Evolutionary conservation across 139 green algal species (phyloP).

Genomic region (Nannochloris sp.): DNA sequence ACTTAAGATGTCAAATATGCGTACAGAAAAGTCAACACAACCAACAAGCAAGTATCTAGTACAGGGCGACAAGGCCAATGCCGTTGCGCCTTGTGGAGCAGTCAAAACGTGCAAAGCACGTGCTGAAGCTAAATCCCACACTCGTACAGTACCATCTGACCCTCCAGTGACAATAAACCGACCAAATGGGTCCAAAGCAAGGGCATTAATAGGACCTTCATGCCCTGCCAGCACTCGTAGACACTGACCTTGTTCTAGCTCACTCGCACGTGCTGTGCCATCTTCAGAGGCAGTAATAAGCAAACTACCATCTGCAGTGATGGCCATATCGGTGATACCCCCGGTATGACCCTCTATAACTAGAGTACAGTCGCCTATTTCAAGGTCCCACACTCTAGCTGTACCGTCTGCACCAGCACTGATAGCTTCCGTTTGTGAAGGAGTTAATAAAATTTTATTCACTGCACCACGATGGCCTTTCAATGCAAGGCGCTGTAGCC

Average conservation of each 20-base stretch:
- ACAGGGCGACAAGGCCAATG: constrained; percentile 38
- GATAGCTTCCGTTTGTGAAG: constrained; percentile 63
- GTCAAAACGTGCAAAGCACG: constrained; percentile 7
- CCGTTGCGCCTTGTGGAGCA: constrained; percentile 11
- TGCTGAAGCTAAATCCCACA: constrained; percentile 53
- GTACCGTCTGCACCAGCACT: constrained; percentile 57
- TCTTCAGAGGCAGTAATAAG: constrained; percentile 38
- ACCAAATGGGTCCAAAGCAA: constrained; percentile 45
- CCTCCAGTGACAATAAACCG: constrained; percentile 54
- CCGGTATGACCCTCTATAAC: constrained; percentile 40
- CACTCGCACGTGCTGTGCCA: constrained; percentile 38
- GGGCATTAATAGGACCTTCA: constrained; percentile 29
- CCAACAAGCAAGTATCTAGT: constrained; percentile 31
- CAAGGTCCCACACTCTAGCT: constrained; percentile 72
- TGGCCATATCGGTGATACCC: constrained; percentile 26
- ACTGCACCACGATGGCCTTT: constrained; percentile 53
- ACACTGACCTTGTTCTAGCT: constrained; percentile 42
- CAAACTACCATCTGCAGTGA: constrained; percentile 32
- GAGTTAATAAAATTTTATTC: constrained; percentile 52
- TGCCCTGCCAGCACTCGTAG: constrained; percentile 30
- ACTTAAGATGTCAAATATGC: constrained; percentile 50
- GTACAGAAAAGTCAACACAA: constrained; percentile 37
- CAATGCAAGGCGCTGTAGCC: constrained; percentile 69
- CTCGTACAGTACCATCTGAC: constrained; percentile 43
- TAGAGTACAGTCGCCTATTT: constrained; percentile 75